Conservation (phyloP, 1,139 yeast genomes). For the Diutina catenulata region DNA sequence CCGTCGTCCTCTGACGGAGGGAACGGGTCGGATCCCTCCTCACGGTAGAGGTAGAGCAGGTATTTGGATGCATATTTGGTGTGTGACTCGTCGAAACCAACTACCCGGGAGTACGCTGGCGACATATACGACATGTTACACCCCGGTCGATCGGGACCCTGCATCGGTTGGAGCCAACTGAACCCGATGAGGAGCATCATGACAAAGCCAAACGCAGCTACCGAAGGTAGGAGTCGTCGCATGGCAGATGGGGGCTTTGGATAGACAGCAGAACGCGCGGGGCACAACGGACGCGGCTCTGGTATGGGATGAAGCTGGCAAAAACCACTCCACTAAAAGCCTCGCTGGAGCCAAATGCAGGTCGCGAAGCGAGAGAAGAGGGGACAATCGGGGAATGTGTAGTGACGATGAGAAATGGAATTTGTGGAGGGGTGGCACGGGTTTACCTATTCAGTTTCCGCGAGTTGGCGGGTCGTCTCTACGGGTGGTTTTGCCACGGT, state of each 20-base stretch:
- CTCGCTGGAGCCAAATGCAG: no score
- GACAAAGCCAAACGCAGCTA: neutral
- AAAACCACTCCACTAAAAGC: no score
- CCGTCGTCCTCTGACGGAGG: constrained; percentile 27
- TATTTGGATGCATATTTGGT: constrained; percentile 71
- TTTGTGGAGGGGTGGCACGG: no score
- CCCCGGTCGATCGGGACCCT: neutral
- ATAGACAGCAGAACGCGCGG: no score
- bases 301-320: no score
- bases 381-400: no score
- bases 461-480: no score
- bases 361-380: no score
- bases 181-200: neutral
- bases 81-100: constrained; percentile 59
- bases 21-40: constrained; percentile 55
- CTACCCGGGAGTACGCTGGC: constrained; percentile 66
- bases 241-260: neutral
- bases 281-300: no score
- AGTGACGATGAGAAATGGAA: no score
- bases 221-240: neutral
- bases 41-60: constrained; percentile 69
- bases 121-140: constrained; percentile 34
- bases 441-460: no score
- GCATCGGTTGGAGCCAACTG: neutral
- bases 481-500: no score